Percentiles rank a stretch among this genome's conserved stretches.
These are phyloP conservation scores for Botrytis fabae DNA, from an alignment of 2,329 filamentous ascomycete species.

Conservation along the genomic window DNA sequence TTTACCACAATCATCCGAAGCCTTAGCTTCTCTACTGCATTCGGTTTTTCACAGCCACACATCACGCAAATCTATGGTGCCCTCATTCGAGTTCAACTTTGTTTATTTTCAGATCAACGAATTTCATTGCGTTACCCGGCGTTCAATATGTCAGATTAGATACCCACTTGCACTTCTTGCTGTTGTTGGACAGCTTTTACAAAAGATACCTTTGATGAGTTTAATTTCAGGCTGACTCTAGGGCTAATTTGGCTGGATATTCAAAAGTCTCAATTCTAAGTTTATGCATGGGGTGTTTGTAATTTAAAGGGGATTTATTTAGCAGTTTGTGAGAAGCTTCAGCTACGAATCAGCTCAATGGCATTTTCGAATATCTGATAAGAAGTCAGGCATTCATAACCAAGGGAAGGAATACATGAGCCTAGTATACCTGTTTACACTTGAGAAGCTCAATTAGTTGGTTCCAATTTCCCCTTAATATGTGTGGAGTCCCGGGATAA, in stretches of 20 bases:
- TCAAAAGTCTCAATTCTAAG: slow-evolving; percentile 18
- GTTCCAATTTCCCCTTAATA: neutral
- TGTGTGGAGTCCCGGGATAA: neutral
- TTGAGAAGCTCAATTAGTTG: neutral
- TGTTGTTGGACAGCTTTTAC: neutral
- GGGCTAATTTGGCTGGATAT: neutral
- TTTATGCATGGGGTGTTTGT: slow-evolving; percentile 31
- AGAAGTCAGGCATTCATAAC: no score
- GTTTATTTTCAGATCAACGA: neutral
- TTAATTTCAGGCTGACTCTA: neutral
- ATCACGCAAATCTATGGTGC: neutral
- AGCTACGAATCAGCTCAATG: neutral
- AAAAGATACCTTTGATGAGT: neutral
- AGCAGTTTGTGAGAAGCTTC: neutral
- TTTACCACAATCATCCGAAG: neutral
- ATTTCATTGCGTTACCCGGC: neutral
- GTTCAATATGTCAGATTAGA: neutral
- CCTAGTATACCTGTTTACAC: neutral
- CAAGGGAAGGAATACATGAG: neutral
- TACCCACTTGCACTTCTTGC: neutral
- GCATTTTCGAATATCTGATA: neutral
- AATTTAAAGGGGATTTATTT: neutral
- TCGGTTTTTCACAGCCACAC: neutral
- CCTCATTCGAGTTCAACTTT: neutral
- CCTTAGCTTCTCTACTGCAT: no score